phyloP scores from a whole-genome alignment of 1,284 basidiomycete species.

The Cryptococcus wingfieldii region DNA sequence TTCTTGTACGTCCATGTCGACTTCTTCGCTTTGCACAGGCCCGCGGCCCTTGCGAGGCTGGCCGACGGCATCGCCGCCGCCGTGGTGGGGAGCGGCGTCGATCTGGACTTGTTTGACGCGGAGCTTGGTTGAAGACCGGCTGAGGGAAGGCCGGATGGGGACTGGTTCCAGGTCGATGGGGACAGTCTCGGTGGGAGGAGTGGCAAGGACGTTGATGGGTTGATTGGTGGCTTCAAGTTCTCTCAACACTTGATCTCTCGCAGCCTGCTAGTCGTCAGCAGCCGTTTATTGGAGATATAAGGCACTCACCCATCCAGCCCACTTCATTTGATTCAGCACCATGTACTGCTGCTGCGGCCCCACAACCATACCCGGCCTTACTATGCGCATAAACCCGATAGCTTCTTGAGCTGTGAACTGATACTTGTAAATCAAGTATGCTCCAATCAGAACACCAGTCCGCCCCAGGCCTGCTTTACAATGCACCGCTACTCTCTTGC shows the following conservation, averaged over 20 bases:
- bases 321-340: slow-evolving; percentile 91
- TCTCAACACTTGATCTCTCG: slow-evolving; percentile 56
- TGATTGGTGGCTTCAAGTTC: slow-evolving; percentile 68
- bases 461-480: slow-evolving; percentile 54
- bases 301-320: slow-evolving; percentile 84
- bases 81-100: slow-evolving; percentile 3
- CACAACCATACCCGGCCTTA: slow-evolving; percentile 86
- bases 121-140: background rate
- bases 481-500: slow-evolving; percentile 72
- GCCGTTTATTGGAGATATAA: slow-evolving; percentile 25
- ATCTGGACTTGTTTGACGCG: too few species aligned
- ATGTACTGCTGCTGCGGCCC: slow-evolving; percentile 82
- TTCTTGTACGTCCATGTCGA: background rate
- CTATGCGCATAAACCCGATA: slow-evolving; percentile 97
- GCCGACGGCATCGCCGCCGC: slow-evolving; percentile 36
- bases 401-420: slow-evolving; percentile 98
- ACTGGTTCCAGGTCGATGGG: background rate
- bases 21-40: background rate
- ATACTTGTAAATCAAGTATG: slow-evolving; percentile 98
- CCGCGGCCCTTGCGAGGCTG: slow-evolving; percentile 37
- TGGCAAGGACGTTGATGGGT: slow-evolving; percentile 50
- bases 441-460: slow-evolving; percentile 86
- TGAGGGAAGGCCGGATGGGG: background rate
- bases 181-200: slow-evolving; percentile 28
- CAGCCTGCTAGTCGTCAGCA: slow-evolving; percentile 50